Percentiles rank a stretch among this genome's conserved stretches.
Conservation (phyloP, 192 early-diverging fungal genomes). For the Pecoramyces ruminantium region DNA sequence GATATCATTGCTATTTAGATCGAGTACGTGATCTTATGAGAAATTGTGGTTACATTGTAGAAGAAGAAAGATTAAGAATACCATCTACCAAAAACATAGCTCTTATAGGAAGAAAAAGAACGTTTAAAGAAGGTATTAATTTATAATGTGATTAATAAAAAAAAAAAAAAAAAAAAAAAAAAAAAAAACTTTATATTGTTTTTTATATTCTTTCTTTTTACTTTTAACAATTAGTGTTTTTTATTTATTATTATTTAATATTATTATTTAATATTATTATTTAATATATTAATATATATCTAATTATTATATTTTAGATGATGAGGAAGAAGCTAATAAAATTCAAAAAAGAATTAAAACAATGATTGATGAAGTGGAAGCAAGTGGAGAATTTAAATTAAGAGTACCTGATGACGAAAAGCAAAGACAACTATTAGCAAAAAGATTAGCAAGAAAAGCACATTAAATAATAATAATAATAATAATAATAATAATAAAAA, state of each 20-base stretch:
- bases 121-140: background rate
- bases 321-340: background rate
- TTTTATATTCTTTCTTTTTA: no score
- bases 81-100: slow-evolving; percentile 70
- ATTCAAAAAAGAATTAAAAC: background rate
- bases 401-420: background rate
- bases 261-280: no score
- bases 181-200: no score
- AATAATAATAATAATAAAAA: background rate
- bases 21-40: slow-evolving; percentile 32
- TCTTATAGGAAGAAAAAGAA: slow-evolving; percentile 34
- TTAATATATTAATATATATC: no score
- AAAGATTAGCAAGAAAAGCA: background rate
- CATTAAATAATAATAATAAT: background rate
- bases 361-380: background rate
- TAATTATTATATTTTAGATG: background rate
- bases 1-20: slow-evolving; percentile 49
- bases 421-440: background rate
- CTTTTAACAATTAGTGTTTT: no score
- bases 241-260: no score
- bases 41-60: slow-evolving; percentile 35
- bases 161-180: no score
- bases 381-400: background rate
- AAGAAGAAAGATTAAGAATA: slow-evolving; percentile 51
- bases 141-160: no score